Evolutionary conservation across 1,284 basidiomycete genomes (phyloP).

Genomic region (Cryptococcus sp.): DNA sequence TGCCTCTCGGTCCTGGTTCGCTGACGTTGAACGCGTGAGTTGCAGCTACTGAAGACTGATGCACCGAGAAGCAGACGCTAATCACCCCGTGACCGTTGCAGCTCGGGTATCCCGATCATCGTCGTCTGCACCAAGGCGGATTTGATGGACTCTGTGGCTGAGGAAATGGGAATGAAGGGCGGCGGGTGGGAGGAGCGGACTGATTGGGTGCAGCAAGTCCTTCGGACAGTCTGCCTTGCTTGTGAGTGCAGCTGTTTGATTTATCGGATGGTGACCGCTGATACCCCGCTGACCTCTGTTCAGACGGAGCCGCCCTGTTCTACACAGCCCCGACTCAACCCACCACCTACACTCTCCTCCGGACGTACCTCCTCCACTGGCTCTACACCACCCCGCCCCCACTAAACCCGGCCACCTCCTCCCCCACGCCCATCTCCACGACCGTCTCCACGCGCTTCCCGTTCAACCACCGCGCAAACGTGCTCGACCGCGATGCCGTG

Average conservation of each 20-base stretch:
- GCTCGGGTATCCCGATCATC: slow-evolving; percentile 77
- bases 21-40: slow-evolving; percentile 66
- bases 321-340: slow-evolving; percentile 79
- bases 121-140: slow-evolving; percentile 91
- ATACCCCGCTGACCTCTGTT: not conserved
- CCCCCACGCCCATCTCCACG: slow-evolving; percentile 4
- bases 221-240: slow-evolving; percentile 85
- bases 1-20: slow-evolving; percentile 73
- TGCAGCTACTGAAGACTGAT: not conserved
- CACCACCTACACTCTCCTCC: slow-evolving; percentile 69
- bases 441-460: slow-evolving; percentile 62
- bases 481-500: slow-evolving; percentile 85
- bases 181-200: slow-evolving; percentile 92
- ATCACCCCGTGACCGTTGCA: slow-evolving; percentile 14
- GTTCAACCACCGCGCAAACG: slow-evolving; percentile 81
- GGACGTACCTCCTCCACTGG: slow-evolving; percentile 82
- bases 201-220: slow-evolving; percentile 89
- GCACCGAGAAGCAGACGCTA: not conserved
- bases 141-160: slow-evolving; percentile 72
- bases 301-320: slow-evolving; percentile 88
- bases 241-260: slow-evolving; percentile 58
- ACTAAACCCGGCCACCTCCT: slow-evolving; percentile 11
- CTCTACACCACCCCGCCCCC: slow-evolving; percentile 61
- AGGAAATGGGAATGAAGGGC: slow-evolving; percentile 58
- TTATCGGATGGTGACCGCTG: not conserved